Evolutionary conservation across 345 rosid genomes (phyloP).

Genomic region (Jatropha curcas): DNA sequence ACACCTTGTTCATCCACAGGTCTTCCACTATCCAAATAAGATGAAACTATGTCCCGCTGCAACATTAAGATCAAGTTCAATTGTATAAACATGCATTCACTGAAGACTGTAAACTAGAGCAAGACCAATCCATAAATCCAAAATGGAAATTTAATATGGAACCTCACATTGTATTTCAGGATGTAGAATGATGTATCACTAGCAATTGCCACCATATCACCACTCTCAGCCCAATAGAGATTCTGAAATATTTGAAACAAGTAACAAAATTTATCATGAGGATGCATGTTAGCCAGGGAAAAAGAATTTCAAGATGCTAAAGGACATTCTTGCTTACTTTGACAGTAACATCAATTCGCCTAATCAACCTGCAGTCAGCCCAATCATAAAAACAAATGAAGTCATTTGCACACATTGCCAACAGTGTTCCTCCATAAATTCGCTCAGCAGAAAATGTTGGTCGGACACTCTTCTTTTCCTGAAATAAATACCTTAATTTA

Average conservation of each 20-base stretch:
- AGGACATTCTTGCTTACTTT: constrained; percentile 60
- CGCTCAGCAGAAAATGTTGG: constrained; percentile 95
- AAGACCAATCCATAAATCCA: constrained; percentile 12
- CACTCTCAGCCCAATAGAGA: constrained; percentile 99
- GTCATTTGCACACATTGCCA: constrained; percentile 98
- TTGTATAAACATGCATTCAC: neutral
- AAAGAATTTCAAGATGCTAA: constrained; percentile 9
- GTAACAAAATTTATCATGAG: neutral
- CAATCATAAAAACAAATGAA: constrained; percentile 99
- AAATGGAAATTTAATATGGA: constrained; percentile 14
- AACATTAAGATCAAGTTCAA: constrained; percentile 29
- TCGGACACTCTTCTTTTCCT: constrained; percentile 90
- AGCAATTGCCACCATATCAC: constrained; percentile 95
- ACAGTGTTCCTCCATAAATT: constrained; percentile 85
- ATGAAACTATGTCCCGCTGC: constrained; percentile 89
- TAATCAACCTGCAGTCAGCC: constrained; percentile 97
- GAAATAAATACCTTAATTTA: constrained; percentile 37
- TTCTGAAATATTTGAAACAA: constrained; percentile 54
- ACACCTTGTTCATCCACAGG: constrained; percentile 96
- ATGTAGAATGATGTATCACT: constrained; percentile 97
- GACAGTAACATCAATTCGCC: constrained; percentile 94
- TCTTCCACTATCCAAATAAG: constrained; percentile 86
- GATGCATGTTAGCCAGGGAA: neutral
- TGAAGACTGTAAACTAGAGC: neutral
- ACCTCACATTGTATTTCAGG: constrained; percentile 83